phyloP scores from a whole-genome alignment of 2,329 filamentous ascomycete species.

The Talaromyces sp. region DNA sequence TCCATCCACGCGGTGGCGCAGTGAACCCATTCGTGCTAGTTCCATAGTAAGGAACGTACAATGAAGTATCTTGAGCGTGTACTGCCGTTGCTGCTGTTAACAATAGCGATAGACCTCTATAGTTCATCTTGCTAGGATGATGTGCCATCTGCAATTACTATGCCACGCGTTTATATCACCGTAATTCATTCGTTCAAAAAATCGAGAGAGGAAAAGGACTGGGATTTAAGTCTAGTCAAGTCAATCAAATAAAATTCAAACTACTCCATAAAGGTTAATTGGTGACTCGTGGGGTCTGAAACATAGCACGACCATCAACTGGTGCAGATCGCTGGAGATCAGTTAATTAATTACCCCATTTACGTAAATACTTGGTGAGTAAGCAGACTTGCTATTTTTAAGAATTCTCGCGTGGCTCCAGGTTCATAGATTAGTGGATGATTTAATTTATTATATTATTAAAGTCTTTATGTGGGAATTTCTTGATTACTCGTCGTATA shows the following conservation, averaged over 20 bases:
- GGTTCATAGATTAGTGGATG: not conserved
- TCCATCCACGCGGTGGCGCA: slow-evolving; percentile 1
- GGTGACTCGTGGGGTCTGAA: not conserved
- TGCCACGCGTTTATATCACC: not conserved
- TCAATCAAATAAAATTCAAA: not conserved
- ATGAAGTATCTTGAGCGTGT: not conserved
- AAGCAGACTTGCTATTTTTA: not conserved
- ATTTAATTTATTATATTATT: not conserved
- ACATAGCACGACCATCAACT: not conserved
- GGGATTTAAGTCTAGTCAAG: not conserved
- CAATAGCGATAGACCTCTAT: not conserved
- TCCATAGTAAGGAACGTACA: not conserved
- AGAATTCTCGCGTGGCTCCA: not conserved
- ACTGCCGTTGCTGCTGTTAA: not conserved
- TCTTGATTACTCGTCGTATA: not conserved
- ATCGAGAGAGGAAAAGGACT: not conserved
- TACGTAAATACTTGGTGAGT: not conserved
- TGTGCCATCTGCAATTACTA: not conserved
- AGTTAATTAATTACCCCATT: too few relatives aligned
- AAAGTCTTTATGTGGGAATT: not conserved
- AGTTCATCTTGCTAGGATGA: not conserved
- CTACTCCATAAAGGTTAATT: not conserved
- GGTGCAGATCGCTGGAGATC: not conserved
- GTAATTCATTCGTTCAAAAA: not conserved
- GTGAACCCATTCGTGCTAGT: slow-evolving; percentile 2